Evolutionary conservation across 1,284 basidiomycete genomes (phyloP).

Genomic region (Naganishia albida): DNA sequence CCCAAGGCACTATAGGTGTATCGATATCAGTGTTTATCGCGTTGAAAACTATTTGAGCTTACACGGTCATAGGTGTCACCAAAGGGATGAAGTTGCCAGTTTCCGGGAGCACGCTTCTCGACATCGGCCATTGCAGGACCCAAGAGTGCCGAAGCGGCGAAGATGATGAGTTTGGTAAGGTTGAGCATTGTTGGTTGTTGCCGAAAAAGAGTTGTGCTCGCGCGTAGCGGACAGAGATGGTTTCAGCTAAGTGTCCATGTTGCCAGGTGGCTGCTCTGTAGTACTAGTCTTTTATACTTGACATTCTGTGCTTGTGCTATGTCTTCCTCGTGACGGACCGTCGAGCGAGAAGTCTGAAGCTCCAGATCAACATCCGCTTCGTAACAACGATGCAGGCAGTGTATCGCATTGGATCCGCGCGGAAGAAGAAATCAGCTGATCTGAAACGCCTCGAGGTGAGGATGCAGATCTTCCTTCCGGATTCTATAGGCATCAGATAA

Average conservation of each 20-base stretch:
- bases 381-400: neutral
- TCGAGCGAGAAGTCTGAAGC: neutral
- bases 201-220: no score
- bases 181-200: neutral
- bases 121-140: neutral
- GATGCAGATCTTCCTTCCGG: neutral
- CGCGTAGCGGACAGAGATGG: no score
- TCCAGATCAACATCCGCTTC: neutral
- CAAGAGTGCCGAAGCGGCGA: neutral
- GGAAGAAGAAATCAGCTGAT: slow-evolving; percentile 6
- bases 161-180: neutral
- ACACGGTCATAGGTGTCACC: slow-evolving; percentile 8
- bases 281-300: no score
- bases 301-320: no score
- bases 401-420: neutral
- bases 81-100: slow-evolving; percentile 15
- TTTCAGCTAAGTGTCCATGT: no score
- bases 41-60: neutral
- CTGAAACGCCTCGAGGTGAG: slow-evolving; percentile 7
- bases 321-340: no score
- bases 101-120: slow-evolving; percentile 9
- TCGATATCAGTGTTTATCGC: neutral
- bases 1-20: slow-evolving; percentile 13
- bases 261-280: no score
- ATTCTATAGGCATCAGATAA: no score